These are phyloP conservation scores for Novakomyces olei DNA, from an alignment of 805 yeast species.

Conservation along the genomic window DNA sequence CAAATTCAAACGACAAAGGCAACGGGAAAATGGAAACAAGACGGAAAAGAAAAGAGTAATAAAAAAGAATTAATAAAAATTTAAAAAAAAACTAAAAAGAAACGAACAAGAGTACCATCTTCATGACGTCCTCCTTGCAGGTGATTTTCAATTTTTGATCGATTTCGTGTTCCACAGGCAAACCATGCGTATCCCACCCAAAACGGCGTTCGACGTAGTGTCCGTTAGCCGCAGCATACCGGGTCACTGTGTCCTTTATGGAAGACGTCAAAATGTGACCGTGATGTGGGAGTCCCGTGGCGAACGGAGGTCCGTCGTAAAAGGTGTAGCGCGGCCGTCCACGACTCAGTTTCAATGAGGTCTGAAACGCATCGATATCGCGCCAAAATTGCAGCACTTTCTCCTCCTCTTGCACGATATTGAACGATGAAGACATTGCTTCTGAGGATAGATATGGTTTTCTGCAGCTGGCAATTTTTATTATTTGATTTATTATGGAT, in stretches of 20 bases:
- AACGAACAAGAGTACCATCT: too few relatives aligned
- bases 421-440: too few relatives aligned
- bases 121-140: slow-evolving; percentile 84
- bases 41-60: too few relatives aligned
- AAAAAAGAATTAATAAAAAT: too few relatives aligned
- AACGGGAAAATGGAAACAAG: too few relatives aligned
- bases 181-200: slow-evolving; percentile 99
- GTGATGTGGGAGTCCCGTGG: slow-evolving; percentile 73
- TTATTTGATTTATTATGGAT: too few relatives aligned
- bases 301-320: slow-evolving; percentile 98
- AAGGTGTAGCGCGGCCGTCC: slow-evolving; percentile 76
- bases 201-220: slow-evolving; percentile 88
- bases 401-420: slow-evolving; percentile 77
- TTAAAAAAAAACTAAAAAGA: too few relatives aligned
- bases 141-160: slow-evolving; percentile 91
- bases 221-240: slow-evolving; percentile 96
- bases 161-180: slow-evolving; percentile 95
- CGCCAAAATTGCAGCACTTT: slow-evolving; percentile 62
- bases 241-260: slow-evolving; percentile 86
- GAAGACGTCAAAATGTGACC: slow-evolving; percentile 96
- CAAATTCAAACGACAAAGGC: too few relatives aligned
- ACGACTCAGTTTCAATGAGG: slow-evolving; percentile 58
- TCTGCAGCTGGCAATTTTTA: too few relatives aligned
- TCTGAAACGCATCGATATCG: slow-evolving; percentile 83
- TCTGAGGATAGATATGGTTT: too few relatives aligned